Conservation (phyloP, 164 flowering plant species). For the Warburgia ugandensis region DNA sequence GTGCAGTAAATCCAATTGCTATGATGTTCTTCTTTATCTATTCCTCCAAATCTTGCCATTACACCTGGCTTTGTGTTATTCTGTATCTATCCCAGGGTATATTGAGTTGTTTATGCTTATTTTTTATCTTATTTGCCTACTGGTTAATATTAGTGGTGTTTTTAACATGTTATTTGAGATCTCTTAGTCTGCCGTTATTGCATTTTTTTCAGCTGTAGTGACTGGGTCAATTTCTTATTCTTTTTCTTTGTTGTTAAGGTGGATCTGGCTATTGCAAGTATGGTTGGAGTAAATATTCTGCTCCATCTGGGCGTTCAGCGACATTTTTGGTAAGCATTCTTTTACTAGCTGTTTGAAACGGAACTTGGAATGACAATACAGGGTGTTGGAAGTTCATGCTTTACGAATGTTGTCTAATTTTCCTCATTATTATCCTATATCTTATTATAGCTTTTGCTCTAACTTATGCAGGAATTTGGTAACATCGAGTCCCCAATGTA, state of each 20-base stretch:
- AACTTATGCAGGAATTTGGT: slow-evolving; percentile 76
- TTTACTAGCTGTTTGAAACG: background rate
- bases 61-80: no score
- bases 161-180: background rate
- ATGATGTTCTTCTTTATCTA: no score
- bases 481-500: slow-evolving; percentile 82
- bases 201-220: background rate
- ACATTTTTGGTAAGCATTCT: slow-evolving; percentile 68
- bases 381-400: no score
- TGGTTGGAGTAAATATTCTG: slow-evolving; percentile 86
- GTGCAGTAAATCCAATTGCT: no score
- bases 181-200: background rate
- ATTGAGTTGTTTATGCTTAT: no score
- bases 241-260: slow-evolving; percentile 45
- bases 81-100: no score
- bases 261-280: slow-evolving; percentile 97
- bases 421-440: background rate
- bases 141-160: no score
- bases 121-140: no score
- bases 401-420: background rate
- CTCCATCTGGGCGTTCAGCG: slow-evolving; percentile 74
- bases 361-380: slow-evolving; percentile 2
- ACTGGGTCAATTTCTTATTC: no score
- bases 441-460: background rate
- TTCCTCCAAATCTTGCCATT: no score